A percentile compares a stretch with the other conserved stretches of the same genome.
These are phyloP conservation scores for Sugiyamaella grinbergsii DNA, from an alignment of 1,139 yeast genomes.

Conservation along the genomic window DNA sequence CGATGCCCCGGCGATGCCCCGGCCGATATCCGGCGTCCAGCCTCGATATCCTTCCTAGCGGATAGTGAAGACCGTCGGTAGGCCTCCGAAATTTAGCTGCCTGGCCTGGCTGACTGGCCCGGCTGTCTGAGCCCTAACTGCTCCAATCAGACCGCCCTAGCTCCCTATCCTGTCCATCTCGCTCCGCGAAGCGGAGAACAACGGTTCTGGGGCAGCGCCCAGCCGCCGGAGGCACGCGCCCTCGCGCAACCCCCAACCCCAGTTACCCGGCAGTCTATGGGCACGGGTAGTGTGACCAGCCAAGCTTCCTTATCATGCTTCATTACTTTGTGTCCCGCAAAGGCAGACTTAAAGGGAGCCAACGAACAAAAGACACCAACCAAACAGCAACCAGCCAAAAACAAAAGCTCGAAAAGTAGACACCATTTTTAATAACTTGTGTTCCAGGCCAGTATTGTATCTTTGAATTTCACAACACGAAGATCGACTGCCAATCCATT, in stretches of 20 bases:
- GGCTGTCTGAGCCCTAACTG: too few species aligned
- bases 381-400: background rate
- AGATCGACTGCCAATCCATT: too few species aligned
- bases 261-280: background rate
- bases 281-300: slow-evolving; percentile 8
- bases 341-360: background rate
- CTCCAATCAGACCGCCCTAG: too few species aligned
- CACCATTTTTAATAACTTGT: background rate
- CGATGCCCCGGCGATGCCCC: background rate
- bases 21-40: background rate
- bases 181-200: too few species aligned
- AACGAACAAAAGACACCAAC: background rate
- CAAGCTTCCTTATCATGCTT: slow-evolving; percentile 6
- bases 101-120: too few species aligned
- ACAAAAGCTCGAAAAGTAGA: background rate
- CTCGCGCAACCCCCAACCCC: too few species aligned
- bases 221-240: background rate
- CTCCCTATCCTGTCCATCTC: too few species aligned
- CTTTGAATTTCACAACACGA: too few species aligned
- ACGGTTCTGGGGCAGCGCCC: background rate
- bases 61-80: too few species aligned
- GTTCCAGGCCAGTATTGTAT: too few species aligned
- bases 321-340: slow-evolving; percentile 2
- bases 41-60: too few species aligned
- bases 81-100: too few species aligned